Conservation (phyloP, 1,284 basidiomycete genomes). For the Macrocystidia cucumis region DNA sequence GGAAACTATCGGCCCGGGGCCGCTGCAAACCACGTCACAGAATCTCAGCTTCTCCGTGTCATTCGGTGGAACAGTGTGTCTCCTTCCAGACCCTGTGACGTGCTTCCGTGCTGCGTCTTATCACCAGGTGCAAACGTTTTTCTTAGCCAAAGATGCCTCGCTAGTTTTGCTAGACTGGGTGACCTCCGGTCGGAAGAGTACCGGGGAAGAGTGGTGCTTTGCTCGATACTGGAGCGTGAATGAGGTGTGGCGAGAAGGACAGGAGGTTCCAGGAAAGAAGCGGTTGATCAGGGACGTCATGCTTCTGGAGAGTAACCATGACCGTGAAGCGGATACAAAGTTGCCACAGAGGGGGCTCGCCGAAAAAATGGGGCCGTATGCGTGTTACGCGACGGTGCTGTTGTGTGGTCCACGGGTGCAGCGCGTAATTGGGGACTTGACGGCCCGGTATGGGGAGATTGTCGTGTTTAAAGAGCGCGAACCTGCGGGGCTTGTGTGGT, state of each 20-base stretch:
- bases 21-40: slow-evolving; percentile 29
- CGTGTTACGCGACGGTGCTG: slow-evolving; percentile 80
- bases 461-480: slow-evolving; percentile 50
- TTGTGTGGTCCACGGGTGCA: slow-evolving; percentile 59
- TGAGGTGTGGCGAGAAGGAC: slow-evolving; percentile 67
- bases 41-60: slow-evolving; percentile 49
- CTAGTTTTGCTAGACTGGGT: slow-evolving; percentile 84
- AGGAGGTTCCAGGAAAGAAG: too few relatives aligned
- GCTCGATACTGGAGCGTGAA: slow-evolving; percentile 80
- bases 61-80: slow-evolving; percentile 50
- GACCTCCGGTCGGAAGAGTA: slow-evolving; percentile 74
- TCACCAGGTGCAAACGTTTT: slow-evolving; percentile 72
- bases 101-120: slow-evolving; percentile 84
- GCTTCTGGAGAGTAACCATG: slow-evolving; percentile 72
- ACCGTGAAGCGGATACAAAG: slow-evolving; percentile 16
- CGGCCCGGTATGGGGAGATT: slow-evolving; percentile 41
- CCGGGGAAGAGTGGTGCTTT: slow-evolving; percentile 88
- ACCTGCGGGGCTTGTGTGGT: slow-evolving; percentile 70
- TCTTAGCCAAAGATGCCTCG: slow-evolving; percentile 53
- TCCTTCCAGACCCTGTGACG: slow-evolving; percentile 91
- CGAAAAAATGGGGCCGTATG: slow-evolving; percentile 65
- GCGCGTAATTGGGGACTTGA: slow-evolving; percentile 36
- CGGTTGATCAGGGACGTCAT: slow-evolving; percentile 71
- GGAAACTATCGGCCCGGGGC: slow-evolving; percentile 2
- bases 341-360: slow-evolving; percentile 41